Conservation (phyloP, 2,329 filamentous ascomycete species). For the Zarea fungicola region DNA sequence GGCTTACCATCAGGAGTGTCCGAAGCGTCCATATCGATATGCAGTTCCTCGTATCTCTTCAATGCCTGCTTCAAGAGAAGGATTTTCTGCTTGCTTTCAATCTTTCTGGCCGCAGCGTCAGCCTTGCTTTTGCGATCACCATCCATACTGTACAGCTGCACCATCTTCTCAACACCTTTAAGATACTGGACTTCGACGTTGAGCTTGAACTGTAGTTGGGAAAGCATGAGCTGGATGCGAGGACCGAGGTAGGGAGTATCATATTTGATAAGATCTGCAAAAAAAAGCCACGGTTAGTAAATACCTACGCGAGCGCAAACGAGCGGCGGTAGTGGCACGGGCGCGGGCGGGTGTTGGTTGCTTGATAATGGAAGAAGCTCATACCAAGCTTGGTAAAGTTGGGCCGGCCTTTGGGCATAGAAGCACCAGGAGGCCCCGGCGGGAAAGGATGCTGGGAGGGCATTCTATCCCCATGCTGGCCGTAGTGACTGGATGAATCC, state of each 20-base stretch:
- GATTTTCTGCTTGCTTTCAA: slow-evolving; percentile 98
- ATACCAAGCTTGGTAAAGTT: slow-evolving; percentile 96
- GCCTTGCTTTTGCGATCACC: slow-evolving; percentile 92
- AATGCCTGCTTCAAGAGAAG: slow-evolving; percentile 90
- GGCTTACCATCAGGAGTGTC: slow-evolving; percentile 74
- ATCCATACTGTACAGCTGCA: slow-evolving; percentile 94
- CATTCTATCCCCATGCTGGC: slow-evolving; percentile 68
- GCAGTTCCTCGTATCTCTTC: slow-evolving; percentile 94
- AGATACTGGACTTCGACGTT: slow-evolving; percentile 99
- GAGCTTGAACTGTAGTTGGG: slow-evolving; percentile 96
- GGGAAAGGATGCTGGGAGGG: slow-evolving; percentile 76
- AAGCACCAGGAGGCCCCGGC: slow-evolving; percentile 58
- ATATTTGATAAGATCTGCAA: slow-evolving; percentile 91
- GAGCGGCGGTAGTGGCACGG: background rate
- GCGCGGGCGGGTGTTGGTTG: background rate
- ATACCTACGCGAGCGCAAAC: background rate
- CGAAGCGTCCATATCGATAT: slow-evolving; percentile 81
- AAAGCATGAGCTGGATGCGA: slow-evolving; percentile 97
- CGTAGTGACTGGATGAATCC: slow-evolving; percentile 51
- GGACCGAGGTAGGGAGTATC: slow-evolving; percentile 93
- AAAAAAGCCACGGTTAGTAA: background rate
- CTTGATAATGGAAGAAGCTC: too few relatives aligned
- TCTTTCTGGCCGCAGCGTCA: slow-evolving; percentile 81
- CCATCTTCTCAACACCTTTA: slow-evolving; percentile 98
- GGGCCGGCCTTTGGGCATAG: slow-evolving; percentile 67